Evolutionary conservation across 768 basidiomycete species (phyloP).

Genomic region (Coprinellus aureogranulatus): DNA sequence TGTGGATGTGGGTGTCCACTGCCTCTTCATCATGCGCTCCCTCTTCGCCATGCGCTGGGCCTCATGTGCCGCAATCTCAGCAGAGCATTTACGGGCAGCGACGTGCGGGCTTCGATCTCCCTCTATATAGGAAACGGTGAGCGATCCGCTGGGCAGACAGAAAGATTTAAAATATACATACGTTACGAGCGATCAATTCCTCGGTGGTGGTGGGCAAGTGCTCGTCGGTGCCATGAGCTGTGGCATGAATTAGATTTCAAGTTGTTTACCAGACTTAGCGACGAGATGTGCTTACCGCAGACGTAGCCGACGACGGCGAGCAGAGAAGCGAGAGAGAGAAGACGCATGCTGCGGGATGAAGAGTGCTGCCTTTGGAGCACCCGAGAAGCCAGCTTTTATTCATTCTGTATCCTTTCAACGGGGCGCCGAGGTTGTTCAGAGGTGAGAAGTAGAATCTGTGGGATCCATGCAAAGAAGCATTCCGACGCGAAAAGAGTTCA

Average conservation of each 20-base stretch:
- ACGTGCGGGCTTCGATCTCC: constrained; percentile 1
- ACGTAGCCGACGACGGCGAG: constrained; percentile 4
- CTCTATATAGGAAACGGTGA: not conserved
- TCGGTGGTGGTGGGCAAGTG: not conserved
- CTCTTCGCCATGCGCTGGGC: constrained; percentile 9
- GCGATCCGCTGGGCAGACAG: not conserved
- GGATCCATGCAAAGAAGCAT: not conserved
- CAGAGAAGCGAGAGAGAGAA: constrained; percentile 4
- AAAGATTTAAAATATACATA: not conserved
- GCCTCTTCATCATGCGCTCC: constrained; percentile 10
- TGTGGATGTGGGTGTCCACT: constrained; percentile 7
- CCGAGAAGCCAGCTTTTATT: not conserved
- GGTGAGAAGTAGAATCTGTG: not conserved
- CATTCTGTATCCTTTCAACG: not conserved
- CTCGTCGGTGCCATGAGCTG: constrained; percentile 3
- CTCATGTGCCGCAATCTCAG: constrained; percentile 5
- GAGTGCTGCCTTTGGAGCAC: not conserved
- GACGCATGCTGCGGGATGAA: constrained; percentile 8
- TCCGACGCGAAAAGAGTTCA: not conserved
- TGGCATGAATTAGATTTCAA: not conserved
- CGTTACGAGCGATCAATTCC: constrained; percentile 2
- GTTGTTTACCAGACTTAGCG: not conserved
- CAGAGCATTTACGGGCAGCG: constrained; percentile 8
- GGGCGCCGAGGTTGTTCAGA: constrained; percentile 8
- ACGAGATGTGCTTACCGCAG: constrained; percentile 4